Base-by-base conservation (phyloP, 345 rosid genomes). In the Psidium guajava region DNA sequence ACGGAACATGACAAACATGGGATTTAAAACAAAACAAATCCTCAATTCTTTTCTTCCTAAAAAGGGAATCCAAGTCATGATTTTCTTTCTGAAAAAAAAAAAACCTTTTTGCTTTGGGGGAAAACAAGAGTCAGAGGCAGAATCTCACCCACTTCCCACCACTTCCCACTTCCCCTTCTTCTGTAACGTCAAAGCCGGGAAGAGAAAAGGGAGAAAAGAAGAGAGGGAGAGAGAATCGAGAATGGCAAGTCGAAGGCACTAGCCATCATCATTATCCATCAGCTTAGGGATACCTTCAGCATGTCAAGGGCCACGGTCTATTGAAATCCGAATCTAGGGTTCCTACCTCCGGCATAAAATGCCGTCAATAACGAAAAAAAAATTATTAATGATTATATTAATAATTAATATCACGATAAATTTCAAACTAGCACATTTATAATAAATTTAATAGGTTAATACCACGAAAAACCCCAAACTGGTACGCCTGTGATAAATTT, bases 91-190 rank as follows among this genome's bases (percentile, higher is more conserved):
- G 40, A 58, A 32, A 12, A 58, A 24, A 5, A 5, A 61, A 61
- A 18, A 3, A 8, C 14, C 18, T 3, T 16, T 64, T 18, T 18
- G 47, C 77, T 69, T 69, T 32, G 22, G 75, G 40, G 44, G 8
- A 69, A 36, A 18, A 69, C 77, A 32, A 18, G 77, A 69, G 77
- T 69, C 77, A 69, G 44, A 36, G 77, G 77, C 77, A 32, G 92
- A 87, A 91, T 91, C 92, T 88, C 90, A 91, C 90, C 93, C 42
- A 88, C 93, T 89, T 88, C 89, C 81, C 82, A 40, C 93, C 42
- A 88, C 93, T 89, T 88, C 89, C 81, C 82, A 40, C 64, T 20
- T 54, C 69, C 82, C 50, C 56, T 56, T 84, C 82, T 58, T 84
- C 40, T 42, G 20, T 3, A 64, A 83, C 81, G 82, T 44, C 80